Percentiles rank a stretch among this genome's conserved stretches.
phyloP scores from a whole-genome alignment of 148 eudicot species.

The Chenopodium suecicum region DNA sequence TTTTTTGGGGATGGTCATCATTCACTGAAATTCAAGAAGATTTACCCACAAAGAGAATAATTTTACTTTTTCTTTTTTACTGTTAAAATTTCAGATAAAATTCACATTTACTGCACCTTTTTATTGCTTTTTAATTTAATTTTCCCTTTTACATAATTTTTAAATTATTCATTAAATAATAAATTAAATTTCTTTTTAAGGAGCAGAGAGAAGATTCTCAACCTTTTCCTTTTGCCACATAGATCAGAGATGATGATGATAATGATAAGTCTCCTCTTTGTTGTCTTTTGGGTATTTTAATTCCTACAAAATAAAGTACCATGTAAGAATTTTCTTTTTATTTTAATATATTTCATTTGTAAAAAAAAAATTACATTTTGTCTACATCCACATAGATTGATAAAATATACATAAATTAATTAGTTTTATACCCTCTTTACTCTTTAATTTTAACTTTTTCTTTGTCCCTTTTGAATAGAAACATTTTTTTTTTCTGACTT shows the following conservation, averaged over 20 bases:
- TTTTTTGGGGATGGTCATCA: not conserved
- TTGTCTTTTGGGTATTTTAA: slow-evolving; percentile 22
- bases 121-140: not conserved
- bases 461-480: not conserved
- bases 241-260: slow-evolving; percentile 17
- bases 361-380: not conserved
- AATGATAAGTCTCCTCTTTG: slow-evolving; percentile 21
- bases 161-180: no score
- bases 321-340: not conserved
- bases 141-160: not conserved
- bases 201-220: slow-evolving; percentile 22
- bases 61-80: not conserved
- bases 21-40: slow-evolving; percentile 19
- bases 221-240: slow-evolving; percentile 16
- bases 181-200: not conserved
- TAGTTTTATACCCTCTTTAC: not conserved
- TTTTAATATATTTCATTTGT: no score
- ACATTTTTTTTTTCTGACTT: not conserved
- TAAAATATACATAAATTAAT: not conserved
- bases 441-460: not conserved
- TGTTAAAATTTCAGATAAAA: not conserved
- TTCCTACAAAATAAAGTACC: not conserved
- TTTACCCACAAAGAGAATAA: slow-evolving; percentile 11
- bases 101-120: slow-evolving; percentile 12
- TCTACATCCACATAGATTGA: not conserved